phyloP scores from a whole-genome alignment of 2,329 filamentous ascomycete genomes.

The Metarhizium guizhouense region DNA sequence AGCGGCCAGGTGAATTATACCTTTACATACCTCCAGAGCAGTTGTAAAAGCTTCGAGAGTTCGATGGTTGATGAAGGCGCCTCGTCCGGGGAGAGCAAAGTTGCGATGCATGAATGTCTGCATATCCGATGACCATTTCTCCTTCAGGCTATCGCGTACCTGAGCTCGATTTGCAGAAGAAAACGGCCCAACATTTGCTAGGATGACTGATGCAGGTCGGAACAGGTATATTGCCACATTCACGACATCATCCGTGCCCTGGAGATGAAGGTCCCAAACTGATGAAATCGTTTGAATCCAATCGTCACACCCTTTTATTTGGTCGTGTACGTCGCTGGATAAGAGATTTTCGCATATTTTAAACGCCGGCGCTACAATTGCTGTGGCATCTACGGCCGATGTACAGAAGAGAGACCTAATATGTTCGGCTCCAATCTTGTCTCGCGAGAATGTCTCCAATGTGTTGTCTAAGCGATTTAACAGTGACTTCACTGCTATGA shows the following conservation, averaged over 20 bases:
- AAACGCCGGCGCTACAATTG: constrained; percentile 36
- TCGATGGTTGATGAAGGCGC: constrained; percentile 34
- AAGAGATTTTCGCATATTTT: constrained; percentile 33
- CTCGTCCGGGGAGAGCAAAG: constrained; percentile 42
- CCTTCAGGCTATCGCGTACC: constrained; percentile 11
- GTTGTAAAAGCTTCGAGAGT: constrained; percentile 31
- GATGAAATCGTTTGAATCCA: constrained; percentile 39
- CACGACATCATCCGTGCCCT: constrained; percentile 34
- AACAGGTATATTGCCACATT: constrained; percentile 42
- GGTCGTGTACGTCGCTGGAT: constrained; percentile 19
- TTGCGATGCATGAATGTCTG: constrained; percentile 40
- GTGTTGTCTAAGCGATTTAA: constrained; percentile 34
- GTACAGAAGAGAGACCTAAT: constrained; percentile 47
- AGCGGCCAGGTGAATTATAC: constrained; percentile 26
- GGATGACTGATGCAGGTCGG: constrained; percentile 23
- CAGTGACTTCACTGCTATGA: constrained; percentile 36
- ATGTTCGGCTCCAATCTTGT: constrained; percentile 47
- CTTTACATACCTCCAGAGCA: constrained; percentile 30
- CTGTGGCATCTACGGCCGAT: constrained; percentile 36
- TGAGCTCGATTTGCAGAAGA: constrained; percentile 9
- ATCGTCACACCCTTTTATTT: constrained; percentile 27
- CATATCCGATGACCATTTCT: constrained; percentile 36
- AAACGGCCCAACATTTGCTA: constrained; percentile 30
- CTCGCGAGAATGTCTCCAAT: constrained; percentile 26
- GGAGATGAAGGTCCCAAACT: constrained; percentile 47